Conservation (phyloP, 768 basidiomycete genomes). For the Mycena indigotica region DNA sequence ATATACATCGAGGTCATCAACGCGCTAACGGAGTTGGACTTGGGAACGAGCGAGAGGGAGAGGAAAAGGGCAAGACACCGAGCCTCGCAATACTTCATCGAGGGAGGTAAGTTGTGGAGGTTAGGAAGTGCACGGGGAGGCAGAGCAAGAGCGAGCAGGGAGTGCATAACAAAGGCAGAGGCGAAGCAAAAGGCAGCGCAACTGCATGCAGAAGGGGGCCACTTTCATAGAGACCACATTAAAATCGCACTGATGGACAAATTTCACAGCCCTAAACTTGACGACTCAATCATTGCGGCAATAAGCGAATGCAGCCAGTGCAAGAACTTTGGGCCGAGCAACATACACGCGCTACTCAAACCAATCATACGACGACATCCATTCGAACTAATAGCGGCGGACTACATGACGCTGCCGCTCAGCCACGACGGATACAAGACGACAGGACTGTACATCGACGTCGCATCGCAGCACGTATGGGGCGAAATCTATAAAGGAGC, state of each 20-base stretch:
- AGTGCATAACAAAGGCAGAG: conserved; percentile 10
- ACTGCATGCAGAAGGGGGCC: conserved; percentile 15
- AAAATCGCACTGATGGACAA: conserved; percentile 22
- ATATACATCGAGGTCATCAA: conserved; percentile 13
- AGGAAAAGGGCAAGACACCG: conserved; percentile 8
- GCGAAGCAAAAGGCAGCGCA: conserved; percentile 4
- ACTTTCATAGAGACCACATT: conserved; percentile 27
- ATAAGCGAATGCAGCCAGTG: conserved; percentile 28
- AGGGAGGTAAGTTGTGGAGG: conserved; percentile 18
- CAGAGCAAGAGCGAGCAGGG: conserved; percentile 3
- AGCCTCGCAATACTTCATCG: conserved; percentile 8
- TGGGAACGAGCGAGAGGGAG: conserved; percentile 13
- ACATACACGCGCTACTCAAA: conserved; percentile 28
- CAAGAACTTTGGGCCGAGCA: conserved; percentile 27
- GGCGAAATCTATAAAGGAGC: conserved; percentile 21
- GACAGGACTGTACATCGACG: conserved; percentile 24
- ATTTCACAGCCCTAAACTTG: conserved; percentile 22
- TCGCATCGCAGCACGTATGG: conserved; percentile 21
- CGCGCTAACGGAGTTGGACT: conserved; percentile 9
- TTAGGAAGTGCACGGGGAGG: conserved; percentile 1
- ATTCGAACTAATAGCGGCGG: conserved; percentile 29
- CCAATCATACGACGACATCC: conserved; percentile 30
- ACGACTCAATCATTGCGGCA: conserved; percentile 22
- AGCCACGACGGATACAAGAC: conserved; percentile 26
- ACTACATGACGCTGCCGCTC: conserved; percentile 30